Evolutionary conservation across 2,329 filamentous ascomycete species (phyloP).

Genomic region (Leptosphaerulina australis): DNA sequence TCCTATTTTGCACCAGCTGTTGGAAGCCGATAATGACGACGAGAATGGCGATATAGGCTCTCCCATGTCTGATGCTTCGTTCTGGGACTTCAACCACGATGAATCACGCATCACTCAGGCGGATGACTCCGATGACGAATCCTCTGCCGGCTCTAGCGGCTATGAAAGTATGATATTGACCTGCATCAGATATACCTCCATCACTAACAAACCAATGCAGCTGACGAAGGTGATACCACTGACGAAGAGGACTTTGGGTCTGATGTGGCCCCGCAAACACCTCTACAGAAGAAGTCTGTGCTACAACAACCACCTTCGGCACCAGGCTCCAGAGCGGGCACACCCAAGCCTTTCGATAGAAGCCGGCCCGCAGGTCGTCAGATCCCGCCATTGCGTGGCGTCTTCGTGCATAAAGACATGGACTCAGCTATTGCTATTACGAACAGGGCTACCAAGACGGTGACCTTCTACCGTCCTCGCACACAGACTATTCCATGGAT

Average conservation of each 20-base stretch:
- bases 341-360: slow-evolving; percentile 48
- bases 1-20: slow-evolving; percentile 72
- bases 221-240: slow-evolving; percentile 66
- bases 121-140: slow-evolving; percentile 50
- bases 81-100: slow-evolving; percentile 66
- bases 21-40: slow-evolving; percentile 61
- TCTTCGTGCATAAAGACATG: slow-evolving; percentile 47
- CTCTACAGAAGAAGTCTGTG: slow-evolving; percentile 50
- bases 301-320: slow-evolving; percentile 58
- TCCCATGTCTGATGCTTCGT: slow-evolving; percentile 55
- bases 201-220: slow-evolving; percentile 57
- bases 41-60: slow-evolving; percentile 56
- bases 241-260: slow-evolving; percentile 55
- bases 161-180: slow-evolving; percentile 62
- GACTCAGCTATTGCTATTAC: slow-evolving; percentile 51
- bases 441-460: slow-evolving; percentile 48
- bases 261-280: slow-evolving; percentile 55
- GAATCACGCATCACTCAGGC: slow-evolving; percentile 50
- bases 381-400: slow-evolving; percentile 42
- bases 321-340: slow-evolving; percentile 47
- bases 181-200: slow-evolving; percentile 24
- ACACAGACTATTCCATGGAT: slow-evolving; percentile 36
- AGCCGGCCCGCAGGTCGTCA: slow-evolving; percentile 35
- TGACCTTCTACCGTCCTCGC: slow-evolving; percentile 52
- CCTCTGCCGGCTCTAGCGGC: slow-evolving; percentile 58